Conservation (phyloP, 1,284 basidiomycete genomes). For the Ceratorhiza oryzae-sativae region DNA sequence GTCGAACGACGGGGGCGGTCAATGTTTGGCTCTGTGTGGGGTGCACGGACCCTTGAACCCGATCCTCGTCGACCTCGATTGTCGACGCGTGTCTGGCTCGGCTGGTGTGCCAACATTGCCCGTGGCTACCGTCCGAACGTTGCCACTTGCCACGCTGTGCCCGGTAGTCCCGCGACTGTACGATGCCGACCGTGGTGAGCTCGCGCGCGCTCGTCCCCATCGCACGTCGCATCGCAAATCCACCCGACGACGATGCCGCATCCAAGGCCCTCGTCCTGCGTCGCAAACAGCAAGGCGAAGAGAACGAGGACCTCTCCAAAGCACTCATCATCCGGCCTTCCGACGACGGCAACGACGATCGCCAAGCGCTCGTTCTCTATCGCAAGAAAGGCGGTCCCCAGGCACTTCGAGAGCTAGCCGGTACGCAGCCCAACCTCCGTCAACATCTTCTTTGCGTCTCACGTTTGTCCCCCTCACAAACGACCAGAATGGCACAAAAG, state of each 20-base stretch:
- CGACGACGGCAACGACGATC: conserved; percentile 32
- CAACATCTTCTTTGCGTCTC: background rate
- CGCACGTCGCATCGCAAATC: conserved; percentile 26
- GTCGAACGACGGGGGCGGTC: background rate
- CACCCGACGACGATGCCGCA: conserved; percentile 26
- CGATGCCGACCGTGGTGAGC: conserved; percentile 38
- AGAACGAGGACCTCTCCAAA: conserved; percentile 31
- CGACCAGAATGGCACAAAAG: conserved; percentile 36
- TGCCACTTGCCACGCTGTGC: background rate
- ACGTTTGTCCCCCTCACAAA: background rate
- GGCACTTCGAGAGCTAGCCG: conserved; percentile 5
- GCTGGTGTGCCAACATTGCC: too few relatives aligned
- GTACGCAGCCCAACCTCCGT: background rate
- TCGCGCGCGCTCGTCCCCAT: conserved; percentile 30
- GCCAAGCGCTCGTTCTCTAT: conserved; percentile 37
- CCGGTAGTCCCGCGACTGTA: background rate
- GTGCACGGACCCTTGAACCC: background rate
- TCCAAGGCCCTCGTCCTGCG: conserved; percentile 35
- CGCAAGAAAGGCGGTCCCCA: conserved; percentile 29
- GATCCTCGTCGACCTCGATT: background rate
- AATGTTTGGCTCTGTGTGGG: conserved; percentile 1
- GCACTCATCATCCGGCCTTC: conserved; percentile 33
- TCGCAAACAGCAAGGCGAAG: conserved; percentile 22
- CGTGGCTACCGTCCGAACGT: too few relatives aligned
- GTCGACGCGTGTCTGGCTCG: background rate